Conservation (phyloP, 1,284 basidiomycete species). For the Naganishia albida region DNA sequence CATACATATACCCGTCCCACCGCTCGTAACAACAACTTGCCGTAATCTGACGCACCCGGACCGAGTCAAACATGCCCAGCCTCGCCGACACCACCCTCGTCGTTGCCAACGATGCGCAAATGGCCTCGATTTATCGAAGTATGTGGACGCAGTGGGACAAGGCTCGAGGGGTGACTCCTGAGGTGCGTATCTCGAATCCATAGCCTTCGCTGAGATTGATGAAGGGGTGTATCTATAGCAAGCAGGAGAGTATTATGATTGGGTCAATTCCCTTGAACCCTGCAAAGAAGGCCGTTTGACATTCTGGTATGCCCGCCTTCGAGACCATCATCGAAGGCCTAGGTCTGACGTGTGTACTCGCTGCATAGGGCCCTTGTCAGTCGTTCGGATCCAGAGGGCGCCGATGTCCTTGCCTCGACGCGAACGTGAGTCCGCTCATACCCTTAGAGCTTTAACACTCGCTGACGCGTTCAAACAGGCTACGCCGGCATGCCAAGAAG, state of each 20-base stretch:
- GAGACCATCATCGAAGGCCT: background rate
- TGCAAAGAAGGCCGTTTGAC: conserved; percentile 6
- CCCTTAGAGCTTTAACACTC: background rate
- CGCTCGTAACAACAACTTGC: no score
- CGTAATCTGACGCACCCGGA: background rate
- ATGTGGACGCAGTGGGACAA: conserved; percentile 20
- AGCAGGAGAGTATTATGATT: conserved; percentile 2
- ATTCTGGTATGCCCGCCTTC: conserved; percentile 1
- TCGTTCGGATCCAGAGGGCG: conserved; percentile 3
- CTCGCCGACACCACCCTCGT: conserved; percentile 26
- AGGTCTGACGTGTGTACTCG: background rate
- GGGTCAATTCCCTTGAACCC: background rate
- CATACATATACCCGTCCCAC: background rate
- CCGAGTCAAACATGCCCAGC: conserved; percentile 2
- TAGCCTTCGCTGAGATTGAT: background rate
- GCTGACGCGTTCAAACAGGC: background rate
- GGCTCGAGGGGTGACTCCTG: background rate
- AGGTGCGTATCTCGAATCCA: background rate
- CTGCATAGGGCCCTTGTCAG: conserved; percentile 13
- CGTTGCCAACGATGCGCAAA: conserved; percentile 16
- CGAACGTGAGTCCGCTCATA: background rate
- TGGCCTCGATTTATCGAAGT: conserved; percentile 3
- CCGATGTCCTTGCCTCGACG: conserved; percentile 16
- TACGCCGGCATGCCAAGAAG: conserved; percentile 15
- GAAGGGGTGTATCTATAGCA: background rate